phyloP scores from a whole-genome alignment of 768 basidiomycete genomes.

The Gloeophyllum trabeum region DNA sequence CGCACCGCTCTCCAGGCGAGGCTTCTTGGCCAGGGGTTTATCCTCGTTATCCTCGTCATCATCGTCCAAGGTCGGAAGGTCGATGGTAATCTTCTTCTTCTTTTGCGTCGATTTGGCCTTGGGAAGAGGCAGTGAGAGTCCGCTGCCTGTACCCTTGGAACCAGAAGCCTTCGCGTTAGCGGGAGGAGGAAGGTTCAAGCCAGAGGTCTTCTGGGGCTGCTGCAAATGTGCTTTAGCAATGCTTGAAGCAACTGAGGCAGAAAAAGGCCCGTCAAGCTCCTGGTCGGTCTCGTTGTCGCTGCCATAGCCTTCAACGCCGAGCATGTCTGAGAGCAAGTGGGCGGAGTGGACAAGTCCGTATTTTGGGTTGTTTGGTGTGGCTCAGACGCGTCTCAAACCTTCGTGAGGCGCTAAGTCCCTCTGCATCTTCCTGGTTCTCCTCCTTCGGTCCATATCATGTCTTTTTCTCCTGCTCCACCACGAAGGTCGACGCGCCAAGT shows the following conservation, averaged over 20 bases:
- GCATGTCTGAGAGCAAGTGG: slow-evolving; percentile 29
- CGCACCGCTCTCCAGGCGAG: slow-evolving; percentile 37
- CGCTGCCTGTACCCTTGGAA: slow-evolving; percentile 23
- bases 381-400: too few relatives aligned
- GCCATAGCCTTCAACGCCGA: slow-evolving; percentile 69
- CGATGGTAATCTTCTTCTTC: slow-evolving; percentile 55
- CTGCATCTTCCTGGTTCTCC: background rate
- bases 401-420: background rate
- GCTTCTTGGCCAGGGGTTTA: slow-evolving; percentile 40
- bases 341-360: background rate
- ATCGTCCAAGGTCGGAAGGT: slow-evolving; percentile 34
- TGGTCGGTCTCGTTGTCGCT: slow-evolving; percentile 53
- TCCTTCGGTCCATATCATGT: too few relatives aligned
- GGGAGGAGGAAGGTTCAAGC: slow-evolving; percentile 14
- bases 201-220: background rate
- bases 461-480: too few relatives aligned
- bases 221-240: too few relatives aligned
- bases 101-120: slow-evolving; percentile 26
- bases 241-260: too few relatives aligned
- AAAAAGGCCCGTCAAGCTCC: too few relatives aligned
- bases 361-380: too few relatives aligned
- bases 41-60: slow-evolving; percentile 27
- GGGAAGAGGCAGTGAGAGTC: slow-evolving; percentile 5
- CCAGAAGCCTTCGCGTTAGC: slow-evolving; percentile 19
- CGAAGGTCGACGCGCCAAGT: too few relatives aligned